These are phyloP conservation scores for Pythium phragmitis DNA, from an alignment of 352 stramenopile genomes.

Conservation along the genomic window DNA sequence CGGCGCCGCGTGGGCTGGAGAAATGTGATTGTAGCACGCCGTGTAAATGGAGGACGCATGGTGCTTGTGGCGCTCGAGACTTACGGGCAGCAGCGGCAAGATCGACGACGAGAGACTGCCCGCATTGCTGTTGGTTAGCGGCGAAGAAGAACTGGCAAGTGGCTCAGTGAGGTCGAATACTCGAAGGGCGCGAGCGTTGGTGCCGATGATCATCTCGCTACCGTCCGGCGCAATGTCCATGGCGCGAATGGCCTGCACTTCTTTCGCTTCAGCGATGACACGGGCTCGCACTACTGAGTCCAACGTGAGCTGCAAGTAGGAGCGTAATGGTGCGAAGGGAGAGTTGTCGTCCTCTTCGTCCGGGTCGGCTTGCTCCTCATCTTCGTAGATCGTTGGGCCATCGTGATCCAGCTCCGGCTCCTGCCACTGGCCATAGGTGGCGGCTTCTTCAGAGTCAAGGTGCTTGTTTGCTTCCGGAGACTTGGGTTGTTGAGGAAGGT, in stretches of 20 bases:
- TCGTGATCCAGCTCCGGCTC: neutral
- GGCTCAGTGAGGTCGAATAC: conserved; percentile 44
- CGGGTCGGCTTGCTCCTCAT: neutral
- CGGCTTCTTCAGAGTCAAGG: too few relatives aligned
- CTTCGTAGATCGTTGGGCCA: neutral
- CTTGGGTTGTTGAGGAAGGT: neutral
- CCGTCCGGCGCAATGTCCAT: conserved; percentile 45
- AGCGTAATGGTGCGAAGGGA: conserved; percentile 5
- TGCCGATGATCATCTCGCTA: conserved; percentile 52
- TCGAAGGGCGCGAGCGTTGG: conserved; percentile 53
- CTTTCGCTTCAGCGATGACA: conserved; percentile 53
- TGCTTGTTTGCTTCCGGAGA: neutral
- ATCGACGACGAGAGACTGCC: conserved; percentile 16
- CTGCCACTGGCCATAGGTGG: neutral
- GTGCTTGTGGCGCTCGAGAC: conserved; percentile 59
- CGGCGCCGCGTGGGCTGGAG: neutral
- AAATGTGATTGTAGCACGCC: conserved; percentile 39
- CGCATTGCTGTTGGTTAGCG: neutral
- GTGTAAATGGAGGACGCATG: conserved; percentile 59
- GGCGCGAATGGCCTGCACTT: conserved; percentile 54
- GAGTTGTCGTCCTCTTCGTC: neutral
- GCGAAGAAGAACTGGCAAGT: conserved; percentile 1
- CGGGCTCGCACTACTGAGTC: conserved; percentile 43
- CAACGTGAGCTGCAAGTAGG: conserved; percentile 41
- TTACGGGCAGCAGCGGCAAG: conserved; percentile 51